A percentile compares a stretch with the other conserved stretches of the same genome.
Evolutionary conservation across 345 rosid species (phyloP).

Genomic region (Rubroshorea leprosula): DNA sequence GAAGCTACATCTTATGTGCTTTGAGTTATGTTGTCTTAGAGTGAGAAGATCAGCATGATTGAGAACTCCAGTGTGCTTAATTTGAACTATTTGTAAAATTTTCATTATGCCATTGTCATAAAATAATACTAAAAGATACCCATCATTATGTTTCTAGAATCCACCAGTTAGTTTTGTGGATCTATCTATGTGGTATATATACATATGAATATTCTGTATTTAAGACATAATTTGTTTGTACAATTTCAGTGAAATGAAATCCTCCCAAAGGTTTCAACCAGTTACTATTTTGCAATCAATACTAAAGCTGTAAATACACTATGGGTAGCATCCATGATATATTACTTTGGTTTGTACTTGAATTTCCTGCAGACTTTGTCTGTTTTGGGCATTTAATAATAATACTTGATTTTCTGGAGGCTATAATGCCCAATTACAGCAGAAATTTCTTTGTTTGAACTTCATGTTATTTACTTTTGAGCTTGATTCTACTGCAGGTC

Average conservation of each 20-base stretch:
- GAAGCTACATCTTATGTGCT: too few species aligned
- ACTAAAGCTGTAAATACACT: background rate
- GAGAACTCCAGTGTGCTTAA: too few species aligned
- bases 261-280: background rate
- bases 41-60: too few species aligned
- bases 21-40: too few species aligned
- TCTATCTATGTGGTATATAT: background rate
- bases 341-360: background rate
- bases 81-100: too few species aligned
- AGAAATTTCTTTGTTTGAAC: background rate
- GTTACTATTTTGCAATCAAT: background rate
- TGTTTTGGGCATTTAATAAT: background rate
- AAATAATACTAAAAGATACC: too few species aligned
- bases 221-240: background rate
- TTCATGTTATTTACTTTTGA: background rate
- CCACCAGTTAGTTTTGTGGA: background rate
- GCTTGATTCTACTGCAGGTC: slow-evolving; percentile 50
- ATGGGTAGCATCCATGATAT: background rate
- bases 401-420: background rate
- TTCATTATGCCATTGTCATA: too few species aligned
- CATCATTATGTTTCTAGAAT: too few species aligned
- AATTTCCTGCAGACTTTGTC: background rate
- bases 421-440: background rate
- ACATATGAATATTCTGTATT: background rate
- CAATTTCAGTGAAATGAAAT: background rate